phyloP scores from a whole-genome alignment of 2,329 filamentous ascomycete genomes.

The Cercospora sp. region DNA sequence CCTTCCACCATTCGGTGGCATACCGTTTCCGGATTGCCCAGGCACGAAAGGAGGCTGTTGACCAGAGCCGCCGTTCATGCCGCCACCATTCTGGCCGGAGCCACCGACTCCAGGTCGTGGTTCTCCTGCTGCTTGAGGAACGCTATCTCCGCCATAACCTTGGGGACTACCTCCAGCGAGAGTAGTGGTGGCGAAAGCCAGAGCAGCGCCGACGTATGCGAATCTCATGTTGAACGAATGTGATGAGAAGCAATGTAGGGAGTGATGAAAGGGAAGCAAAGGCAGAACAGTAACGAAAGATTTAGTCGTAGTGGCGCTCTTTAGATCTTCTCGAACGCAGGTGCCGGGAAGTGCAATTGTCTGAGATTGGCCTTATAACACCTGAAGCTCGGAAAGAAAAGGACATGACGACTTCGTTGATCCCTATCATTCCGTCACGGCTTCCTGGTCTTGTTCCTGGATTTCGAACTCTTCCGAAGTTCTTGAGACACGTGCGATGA shows the following conservation, averaged over 20 bases:
- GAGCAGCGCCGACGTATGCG: conserved; percentile 7
- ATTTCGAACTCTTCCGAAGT: not conserved
- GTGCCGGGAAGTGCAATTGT: not conserved
- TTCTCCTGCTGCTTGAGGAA: not conserved
- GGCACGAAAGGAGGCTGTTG: not conserved
- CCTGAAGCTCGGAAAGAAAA: not conserved
- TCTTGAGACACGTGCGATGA: not conserved
- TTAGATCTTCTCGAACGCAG: not conserved
- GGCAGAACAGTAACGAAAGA: not conserved
- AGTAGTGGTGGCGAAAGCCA: not conserved
- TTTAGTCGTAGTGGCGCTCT: not conserved
- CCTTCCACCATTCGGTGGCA: not conserved
- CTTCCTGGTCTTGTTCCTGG: not conserved
- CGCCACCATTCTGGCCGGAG: not conserved
- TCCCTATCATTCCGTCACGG: not conserved
- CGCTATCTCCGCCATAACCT: not conserved
- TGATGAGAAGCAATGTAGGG: not conserved
- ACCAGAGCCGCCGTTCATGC: not conserved
- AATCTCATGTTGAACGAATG: conserved; percentile 13
- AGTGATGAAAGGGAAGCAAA: not conserved
- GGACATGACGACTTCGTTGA: not conserved
- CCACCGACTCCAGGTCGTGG: not conserved
- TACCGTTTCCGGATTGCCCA: not conserved
- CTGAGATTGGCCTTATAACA: not conserved
- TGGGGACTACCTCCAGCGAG: not conserved